Base-by-base conservation (phyloP, 192 early-diverging fungal genomes). In the Funneliformis geosporum region DNA sequence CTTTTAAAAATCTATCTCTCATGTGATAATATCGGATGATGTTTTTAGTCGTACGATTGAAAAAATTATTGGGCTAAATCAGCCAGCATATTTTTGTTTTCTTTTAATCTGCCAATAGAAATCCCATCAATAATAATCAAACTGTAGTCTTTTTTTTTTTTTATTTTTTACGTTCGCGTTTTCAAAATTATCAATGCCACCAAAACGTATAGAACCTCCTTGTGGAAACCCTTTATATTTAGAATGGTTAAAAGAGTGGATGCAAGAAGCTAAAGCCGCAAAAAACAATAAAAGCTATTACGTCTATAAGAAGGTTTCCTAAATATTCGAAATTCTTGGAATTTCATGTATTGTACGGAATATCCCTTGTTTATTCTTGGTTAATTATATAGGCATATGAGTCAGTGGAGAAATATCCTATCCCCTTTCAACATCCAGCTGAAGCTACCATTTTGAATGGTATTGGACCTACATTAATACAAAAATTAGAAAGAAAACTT, bases 221-320 rank as follows among this genome's bases (percentile, higher is more conserved):
- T 93, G 93, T 80, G 92, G 89, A 16, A 94, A 94, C 80, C 92
- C 92, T 8, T 76, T 93, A 27, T 89, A 87, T 46, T 77, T 89
- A 47, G 78, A 88, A 76, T 94, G 93, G 93, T 80, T 93, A 7
- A 82, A 80, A n/a, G 91, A 93, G 76, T 92, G 91, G 92, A 87
- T 90, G 84, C 85, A 89, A 21, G 79, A 86, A 18, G 90, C 90
- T 5, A 80, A 82, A 71, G 75, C 50, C 2, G 73, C 84, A 66
- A 86, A 87, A 40, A 78, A 83, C 50, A 76, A 21, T 50, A 89
- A 89, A 71, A 79, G 84, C 0, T 92, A 89, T 71, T 87, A 85
- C 72, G 86, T 87, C 8, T 91, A 92, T 69, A 90, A 89, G 80
- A 89, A 83, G 82, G 89, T 85, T 61, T 43, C 2, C 42, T 8